Evolutionary conservation across 2,329 filamentous ascomycete species (phyloP), one percentile per base, ranked within the genome.

Genomic region (Microdochium bolleyi): DNA sequence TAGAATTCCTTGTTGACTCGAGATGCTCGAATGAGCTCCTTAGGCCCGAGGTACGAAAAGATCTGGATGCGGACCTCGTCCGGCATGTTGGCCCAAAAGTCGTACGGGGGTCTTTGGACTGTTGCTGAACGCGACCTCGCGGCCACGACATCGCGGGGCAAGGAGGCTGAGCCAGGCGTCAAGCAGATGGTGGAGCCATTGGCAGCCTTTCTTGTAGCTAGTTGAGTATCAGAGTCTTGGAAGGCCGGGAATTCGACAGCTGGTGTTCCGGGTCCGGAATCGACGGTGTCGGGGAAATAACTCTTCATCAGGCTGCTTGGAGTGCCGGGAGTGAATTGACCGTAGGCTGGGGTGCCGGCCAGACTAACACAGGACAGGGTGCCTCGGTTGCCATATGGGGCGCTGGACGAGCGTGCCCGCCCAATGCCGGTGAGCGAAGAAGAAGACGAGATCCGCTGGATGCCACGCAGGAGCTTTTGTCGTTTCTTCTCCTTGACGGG

Each of bases 371-470:
- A 82, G 1, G 80, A 83, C 13, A 82, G 63, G 48, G 71, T 76
- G 48, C 70, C 71, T n/a, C 72, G 68, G 38, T 65, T 67, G 58
- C 83, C 72, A 76, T 90, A 85, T 10, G 85, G 82, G 61, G 86
- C 87, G 62, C 81, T 85, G 54, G 82, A 78, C 7, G 89, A 85
- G 53, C 84, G 78, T 24, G 82, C 73, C 54, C 87, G 81, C 53
- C 83, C 79, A 52, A 84, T 68, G 54, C 80, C 80, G 41, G 79
- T 75, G 50, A 95, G 72, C 16, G 87, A 88, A 1, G 88, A 85
- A 7, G 86, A 89, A 0, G 90, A 95, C 11, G 88, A 85, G 63
- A 95, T 92, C 54, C 89, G 85, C 56, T 92, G 86, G 49, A 95
- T 77, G 30, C 85, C 83, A 57, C 84, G 83, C 19, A 95, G 73